Evolutionary conservation across 2,329 filamentous ascomycete species (phyloP), one percentile per base, ranked within the genome.

Genomic region (Pseudogymnoascus sp.): DNA sequence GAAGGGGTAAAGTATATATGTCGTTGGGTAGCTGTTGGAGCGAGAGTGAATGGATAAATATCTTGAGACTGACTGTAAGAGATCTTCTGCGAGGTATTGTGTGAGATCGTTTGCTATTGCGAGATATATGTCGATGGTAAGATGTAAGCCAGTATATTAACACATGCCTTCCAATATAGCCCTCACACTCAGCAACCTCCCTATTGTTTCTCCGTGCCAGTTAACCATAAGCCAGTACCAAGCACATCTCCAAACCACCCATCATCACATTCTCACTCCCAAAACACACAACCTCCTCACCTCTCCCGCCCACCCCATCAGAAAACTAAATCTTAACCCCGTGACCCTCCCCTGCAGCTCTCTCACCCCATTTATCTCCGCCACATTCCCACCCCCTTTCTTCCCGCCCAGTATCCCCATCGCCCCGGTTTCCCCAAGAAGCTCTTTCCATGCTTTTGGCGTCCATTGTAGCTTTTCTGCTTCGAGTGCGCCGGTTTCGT

Each of bases 401-500:
- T 53, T 14, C 3, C 8, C 40, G 21, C 3, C 69, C 72, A 11
- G 84, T 67, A 56, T 80, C 76, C 14, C 75, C 70, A 2, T 77
- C 70, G 0, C 73, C 73, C 33, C 79, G 70, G 3, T 3, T 31
- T 53, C 47, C 1, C 80, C 80, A 5, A 83, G 72, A 1, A 83
- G 69, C 23, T 81, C 73, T 35, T 68, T 69, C 84, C 83, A 87
- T 0, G 84, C 84, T 1, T 73, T 63, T 14, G 78, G 73, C 4
- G 77, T 79, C 74, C 85, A 80, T 16, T 85, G 72, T 2, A 86
- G 72, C 70, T 84, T 84, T 0, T 79, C 80, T 1, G 76, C 70
- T 1, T 72, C 69, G 7, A 85, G 76, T 35, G 75, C 76, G 4
- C 81, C 84, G 0, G 83, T 86, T 70, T 87, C 84, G 64, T 87